A percentile compares a stretch with the other conserved stretches of the same genome.
Evolutionary conservation across 169 alveolate genomes (phyloP).

Genomic region (Eimeria sp.): DNA sequence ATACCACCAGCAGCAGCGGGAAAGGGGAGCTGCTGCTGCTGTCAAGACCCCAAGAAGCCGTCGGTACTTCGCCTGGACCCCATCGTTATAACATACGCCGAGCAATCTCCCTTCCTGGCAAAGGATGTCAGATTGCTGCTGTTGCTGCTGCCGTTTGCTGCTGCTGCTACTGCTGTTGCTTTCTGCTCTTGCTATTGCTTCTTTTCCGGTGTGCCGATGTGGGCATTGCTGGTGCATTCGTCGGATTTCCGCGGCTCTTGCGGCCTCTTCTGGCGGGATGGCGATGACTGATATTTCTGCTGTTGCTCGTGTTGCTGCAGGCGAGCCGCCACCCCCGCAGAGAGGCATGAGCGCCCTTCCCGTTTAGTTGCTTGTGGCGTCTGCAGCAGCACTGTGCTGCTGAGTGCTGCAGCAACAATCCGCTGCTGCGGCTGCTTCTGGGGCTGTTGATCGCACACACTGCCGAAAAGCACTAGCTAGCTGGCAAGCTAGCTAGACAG

Average conservation of each 20-base stretch:
- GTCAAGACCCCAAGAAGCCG: not conserved
- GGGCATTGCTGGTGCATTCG: not conserved
- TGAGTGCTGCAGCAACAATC: not conserved
- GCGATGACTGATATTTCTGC: not conserved
- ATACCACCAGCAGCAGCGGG: not conserved
- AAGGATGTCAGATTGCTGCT: no score
- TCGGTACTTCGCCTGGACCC: not conserved
- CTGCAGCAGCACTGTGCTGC: not conserved
- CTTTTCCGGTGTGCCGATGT: not conserved
- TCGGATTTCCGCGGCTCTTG: not conserved
- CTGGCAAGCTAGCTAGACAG: no score
- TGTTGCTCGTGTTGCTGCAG: not conserved
- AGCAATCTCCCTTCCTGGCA: slow-evolving; percentile 3
- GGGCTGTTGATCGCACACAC: not conserved
- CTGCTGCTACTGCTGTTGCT: no score
- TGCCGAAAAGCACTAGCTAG: not conserved
- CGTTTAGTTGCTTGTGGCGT: not conserved
- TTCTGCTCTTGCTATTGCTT: no score
- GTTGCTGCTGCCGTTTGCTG: no score
- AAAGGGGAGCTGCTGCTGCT: not conserved
- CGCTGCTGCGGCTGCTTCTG: not conserved
- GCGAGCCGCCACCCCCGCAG: slow-evolving; percentile 2
- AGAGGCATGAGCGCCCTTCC: not conserved
- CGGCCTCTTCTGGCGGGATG: not conserved
- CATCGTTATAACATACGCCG: not conserved